phyloP scores from a whole-genome alignment of 192 early-diverging fungal genomes.

The Entophlyctis luteolus region DNA sequence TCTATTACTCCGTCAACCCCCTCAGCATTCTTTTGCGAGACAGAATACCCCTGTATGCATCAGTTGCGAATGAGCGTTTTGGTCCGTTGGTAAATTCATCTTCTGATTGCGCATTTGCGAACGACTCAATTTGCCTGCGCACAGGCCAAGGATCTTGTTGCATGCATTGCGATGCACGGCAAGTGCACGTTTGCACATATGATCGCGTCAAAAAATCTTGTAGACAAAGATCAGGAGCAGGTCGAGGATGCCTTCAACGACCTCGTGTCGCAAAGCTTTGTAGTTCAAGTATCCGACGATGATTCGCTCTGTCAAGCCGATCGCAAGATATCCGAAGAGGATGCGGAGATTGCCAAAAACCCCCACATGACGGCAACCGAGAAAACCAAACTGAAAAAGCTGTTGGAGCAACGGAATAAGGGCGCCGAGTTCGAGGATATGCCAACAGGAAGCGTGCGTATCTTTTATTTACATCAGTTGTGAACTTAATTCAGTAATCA shows the following conservation, averaged over 20 bases:
- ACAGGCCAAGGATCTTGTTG: slow-evolving; percentile 16
- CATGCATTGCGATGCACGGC: slow-evolving; percentile 31
- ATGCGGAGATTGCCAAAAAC: slow-evolving; percentile 29
- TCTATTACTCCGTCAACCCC: slow-evolving; percentile 65
- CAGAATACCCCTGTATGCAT: slow-evolving; percentile 35
- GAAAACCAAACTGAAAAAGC: slow-evolving; percentile 35
- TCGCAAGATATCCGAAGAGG: slow-evolving; percentile 30
- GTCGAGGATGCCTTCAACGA: slow-evolving; percentile 23
- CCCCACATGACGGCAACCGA: slow-evolving; percentile 40
- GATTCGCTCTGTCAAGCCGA: slow-evolving; percentile 32
- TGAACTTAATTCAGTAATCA: neutral
- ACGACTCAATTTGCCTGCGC: too few relatives aligned
- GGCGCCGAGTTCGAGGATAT: slow-evolving; percentile 32
- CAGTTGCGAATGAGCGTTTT: slow-evolving; percentile 11
- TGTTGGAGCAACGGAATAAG: slow-evolving; percentile 15
- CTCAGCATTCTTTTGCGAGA: slow-evolving; percentile 51
- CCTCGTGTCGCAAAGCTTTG: slow-evolving; percentile 25
- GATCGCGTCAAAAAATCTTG: too few relatives aligned
- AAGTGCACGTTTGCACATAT: slow-evolving; percentile 19
- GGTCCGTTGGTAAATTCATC: slow-evolving; percentile 8
- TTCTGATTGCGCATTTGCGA: too few relatives aligned
- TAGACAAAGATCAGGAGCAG: neutral
- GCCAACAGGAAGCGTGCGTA: slow-evolving; percentile 11
- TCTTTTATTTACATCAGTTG: neutral
- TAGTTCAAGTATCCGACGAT: slow-evolving; percentile 19